A percentile compares a stretch with the other conserved stretches of the same genome.
Conservation (phyloP, 1,284 basidiomycete species). For the Ustanciosporium gigantosporum region DNA sequence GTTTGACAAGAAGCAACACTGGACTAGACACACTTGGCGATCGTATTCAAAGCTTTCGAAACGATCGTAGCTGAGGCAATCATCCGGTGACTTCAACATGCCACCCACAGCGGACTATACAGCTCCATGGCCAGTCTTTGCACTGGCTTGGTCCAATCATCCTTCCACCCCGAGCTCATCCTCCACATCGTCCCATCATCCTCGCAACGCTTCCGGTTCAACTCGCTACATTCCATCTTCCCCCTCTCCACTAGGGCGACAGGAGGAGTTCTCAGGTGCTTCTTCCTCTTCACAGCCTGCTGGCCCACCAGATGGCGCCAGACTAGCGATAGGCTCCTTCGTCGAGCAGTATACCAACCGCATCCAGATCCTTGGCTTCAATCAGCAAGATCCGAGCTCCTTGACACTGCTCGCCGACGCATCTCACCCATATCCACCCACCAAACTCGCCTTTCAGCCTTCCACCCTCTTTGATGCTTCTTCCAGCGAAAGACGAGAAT, state of each 20-base stretch:
- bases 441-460: conserved; percentile 58
- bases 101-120: conserved; percentile 35
- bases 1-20: too few species aligned
- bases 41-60: too few species aligned
- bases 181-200: conserved; percentile 24
- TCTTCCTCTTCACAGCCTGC: conserved; percentile 15
- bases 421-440: conserved; percentile 59
- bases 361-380: conserved; percentile 56
- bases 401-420: conserved; percentile 53
- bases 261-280: conserved; percentile 18
- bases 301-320: conserved; percentile 37
- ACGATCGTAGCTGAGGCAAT: too few species aligned
- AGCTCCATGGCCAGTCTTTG: conserved; percentile 51
- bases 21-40: too few species aligned
- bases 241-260: conserved; percentile 33
- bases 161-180: conserved; percentile 28
- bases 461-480: conserved; percentile 43
- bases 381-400: conserved; percentile 24
- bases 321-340: conserved; percentile 57
- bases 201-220: conserved; percentile 30
- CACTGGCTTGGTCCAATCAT: conserved; percentile 51
- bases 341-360: conserved; percentile 58
- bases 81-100: too few species aligned
- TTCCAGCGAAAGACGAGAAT: conserved; percentile 20
- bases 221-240: conserved; percentile 32